A percentile compares a stretch with the other conserved stretches of the same genome.
Conservation (phyloP, 179 eudicot genomes). For the Patellifolia procumbens region DNA sequence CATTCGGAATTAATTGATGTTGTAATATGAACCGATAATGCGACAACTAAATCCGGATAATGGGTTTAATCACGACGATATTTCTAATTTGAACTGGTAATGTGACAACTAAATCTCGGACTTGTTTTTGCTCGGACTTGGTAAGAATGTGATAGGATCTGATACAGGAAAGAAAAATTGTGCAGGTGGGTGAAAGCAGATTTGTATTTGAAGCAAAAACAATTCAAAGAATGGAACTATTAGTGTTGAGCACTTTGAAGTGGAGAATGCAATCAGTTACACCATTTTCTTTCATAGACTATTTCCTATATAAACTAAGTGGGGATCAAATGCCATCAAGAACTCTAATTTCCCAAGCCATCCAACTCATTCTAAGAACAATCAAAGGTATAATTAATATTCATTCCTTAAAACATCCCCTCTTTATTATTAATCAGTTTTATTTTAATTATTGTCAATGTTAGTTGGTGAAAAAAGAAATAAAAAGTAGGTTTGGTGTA, state of each 20-base stretch:
- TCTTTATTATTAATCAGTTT: neutral
- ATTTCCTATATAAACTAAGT: constrained; percentile 52
- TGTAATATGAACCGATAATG: neutral
- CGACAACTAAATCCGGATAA: neutral
- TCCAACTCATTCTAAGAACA: constrained; percentile 54
- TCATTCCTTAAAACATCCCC: neutral
- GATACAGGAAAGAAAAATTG: too few species aligned
- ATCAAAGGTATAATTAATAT: constrained; percentile 47
- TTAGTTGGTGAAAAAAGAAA: constrained; percentile 18
- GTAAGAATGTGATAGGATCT: too few species aligned
- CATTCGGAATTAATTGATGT: neutral
- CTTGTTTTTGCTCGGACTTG: too few species aligned
- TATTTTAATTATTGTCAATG: neutral
- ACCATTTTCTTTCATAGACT: constrained; percentile 71
- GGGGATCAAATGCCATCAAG: constrained; percentile 46
- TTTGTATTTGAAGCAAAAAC: constrained; percentile 72
- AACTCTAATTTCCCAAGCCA: constrained; percentile 42
- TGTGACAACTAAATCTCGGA: neutral
- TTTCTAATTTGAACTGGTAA: neutral
- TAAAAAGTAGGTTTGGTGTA: constrained; percentile 21
- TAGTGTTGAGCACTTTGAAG: constrained; percentile 69
- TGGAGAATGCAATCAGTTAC: constrained; percentile 88
- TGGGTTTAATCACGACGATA: too few species aligned
- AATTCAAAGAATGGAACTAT: constrained; percentile 75
- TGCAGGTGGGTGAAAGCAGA: constrained; percentile 54